Evolutionary conservation across 2,329 filamentous ascomycete genomes (phyloP).

Genomic region (Neonectria sp.): DNA sequence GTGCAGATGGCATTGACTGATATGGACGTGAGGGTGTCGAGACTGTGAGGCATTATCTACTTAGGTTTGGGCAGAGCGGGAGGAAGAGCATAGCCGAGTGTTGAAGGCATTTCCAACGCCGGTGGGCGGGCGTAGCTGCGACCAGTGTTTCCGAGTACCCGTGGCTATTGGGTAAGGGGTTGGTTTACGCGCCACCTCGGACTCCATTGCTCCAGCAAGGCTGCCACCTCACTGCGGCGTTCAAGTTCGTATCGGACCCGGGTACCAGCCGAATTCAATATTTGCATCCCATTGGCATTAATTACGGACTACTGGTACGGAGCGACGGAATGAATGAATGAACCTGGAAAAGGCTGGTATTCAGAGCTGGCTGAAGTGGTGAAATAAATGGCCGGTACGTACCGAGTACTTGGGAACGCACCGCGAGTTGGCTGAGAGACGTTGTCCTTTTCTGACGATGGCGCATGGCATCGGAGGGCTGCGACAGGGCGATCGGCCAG

Average conservation of each 20-base stretch:
- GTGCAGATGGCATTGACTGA: not conserved
- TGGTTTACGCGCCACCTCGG: not conserved
- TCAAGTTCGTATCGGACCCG: not conserved
- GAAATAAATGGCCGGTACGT: not conserved
- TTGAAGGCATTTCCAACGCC: conserved; percentile 4
- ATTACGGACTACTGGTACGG: not conserved
- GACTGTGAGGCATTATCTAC: conserved; percentile 5
- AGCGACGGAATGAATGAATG: not conserved
- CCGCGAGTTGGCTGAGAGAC: conserved; percentile 21
- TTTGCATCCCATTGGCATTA: not conserved
- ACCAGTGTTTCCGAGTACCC: conserved; percentile 2
- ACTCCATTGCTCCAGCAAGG: too few relatives aligned
- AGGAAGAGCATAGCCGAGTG: conserved; percentile 2
- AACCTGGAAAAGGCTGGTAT: too few relatives aligned
- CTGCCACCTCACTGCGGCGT: not conserved
- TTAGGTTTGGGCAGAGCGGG: not conserved
- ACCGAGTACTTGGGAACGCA: conserved; percentile 16
- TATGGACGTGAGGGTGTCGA: not conserved
- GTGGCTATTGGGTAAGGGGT: not conserved
- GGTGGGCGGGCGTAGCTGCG: conserved; percentile 3
- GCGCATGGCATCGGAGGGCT: conserved; percentile 45
- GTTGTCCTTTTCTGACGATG: conserved; percentile 27
- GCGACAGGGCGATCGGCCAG: conserved; percentile 41
- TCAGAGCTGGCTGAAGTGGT: not conserved
- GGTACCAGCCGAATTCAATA: not conserved